Evolutionary conservation across 78 protist species (phyloP).

Genomic region (Andalucia godoyi): DNA sequence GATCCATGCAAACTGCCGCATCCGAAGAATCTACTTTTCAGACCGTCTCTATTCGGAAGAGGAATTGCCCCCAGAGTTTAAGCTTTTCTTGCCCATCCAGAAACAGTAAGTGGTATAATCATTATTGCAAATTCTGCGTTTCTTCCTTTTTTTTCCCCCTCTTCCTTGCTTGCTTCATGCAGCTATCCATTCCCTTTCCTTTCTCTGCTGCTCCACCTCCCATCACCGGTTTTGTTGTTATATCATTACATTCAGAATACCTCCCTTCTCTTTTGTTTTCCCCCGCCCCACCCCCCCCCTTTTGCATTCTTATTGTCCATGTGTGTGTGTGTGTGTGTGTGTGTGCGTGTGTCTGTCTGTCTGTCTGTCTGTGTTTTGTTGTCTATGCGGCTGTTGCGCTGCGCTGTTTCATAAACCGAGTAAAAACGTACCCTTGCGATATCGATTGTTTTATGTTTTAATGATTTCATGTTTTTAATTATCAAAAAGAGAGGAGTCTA

Average conservation of each 20-base stretch:
- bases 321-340: background rate
- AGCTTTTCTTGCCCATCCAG: conserved; percentile 64
- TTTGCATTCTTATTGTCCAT: background rate
- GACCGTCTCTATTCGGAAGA: conserved; percentile 88
- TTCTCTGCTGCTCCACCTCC: background rate
- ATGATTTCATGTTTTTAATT: too few species aligned
- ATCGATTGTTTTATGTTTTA: too few species aligned
- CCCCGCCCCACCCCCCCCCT: too few species aligned
- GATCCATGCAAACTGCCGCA: conserved; percentile 68
- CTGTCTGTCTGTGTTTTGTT: background rate
- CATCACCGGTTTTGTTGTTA: too few species aligned
- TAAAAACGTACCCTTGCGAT: too few species aligned
- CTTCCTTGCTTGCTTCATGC: background rate
- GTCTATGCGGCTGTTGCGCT: too few species aligned
- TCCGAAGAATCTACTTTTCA: conserved; percentile 79
- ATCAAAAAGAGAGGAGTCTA: too few species aligned
- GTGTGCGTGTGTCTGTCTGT: background rate
- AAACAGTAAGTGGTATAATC: conserved; percentile 2
- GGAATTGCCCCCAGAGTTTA: conserved; percentile 86
- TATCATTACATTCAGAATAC: background rate
- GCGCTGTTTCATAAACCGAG: too few species aligned
- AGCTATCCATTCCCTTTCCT: background rate
- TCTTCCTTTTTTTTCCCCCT: background rate
- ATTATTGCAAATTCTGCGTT: background rate
- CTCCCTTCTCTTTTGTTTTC: too few species aligned